Evolutionary conservation across 208 protist species (phyloP), one percentile per base, ranked within the genome.

Genomic region (Tetramitus jugosus): DNA sequence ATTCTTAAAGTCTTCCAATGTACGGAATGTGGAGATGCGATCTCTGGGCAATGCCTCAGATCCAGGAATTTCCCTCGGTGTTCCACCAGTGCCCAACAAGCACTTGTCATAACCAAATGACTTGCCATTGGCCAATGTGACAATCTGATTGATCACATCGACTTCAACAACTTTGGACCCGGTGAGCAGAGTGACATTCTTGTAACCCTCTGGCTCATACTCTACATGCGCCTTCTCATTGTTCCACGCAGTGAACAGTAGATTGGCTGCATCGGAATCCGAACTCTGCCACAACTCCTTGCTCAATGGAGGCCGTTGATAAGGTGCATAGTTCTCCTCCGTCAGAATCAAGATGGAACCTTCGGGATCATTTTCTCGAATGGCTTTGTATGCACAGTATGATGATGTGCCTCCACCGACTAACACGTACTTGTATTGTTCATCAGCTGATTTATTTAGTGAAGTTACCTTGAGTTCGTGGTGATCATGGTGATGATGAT

Each of bases 361-460:
- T 26, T 43, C 17, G 2, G 67, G 67, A 10, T 74, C 67, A 8
- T 49, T 53, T 39, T 49, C 37, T 37, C 23, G 13, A 10, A 74
- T 74, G 6, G 17, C n/a, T 23, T 52, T 74, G 1, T 39, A 53
- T n/a, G 67, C 67, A 49, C 23, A 35, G 26, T 74, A 74, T 14
- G 23, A 35, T 17, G 67, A 39, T n/a, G 67, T 74, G 6, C 67
- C 67, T 29, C 67, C 67, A 53, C 67, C 67, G 8, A 74, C 39
- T 74, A 74, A 74, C 10, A 74, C n/a, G 39, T 74, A 74, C 23
- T 74, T 74, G 42, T 74, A 74, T 53, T 74, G 33, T 43, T 3
- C 3, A 35, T 8, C 67, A 33, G 29, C 42, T n/a, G 7, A 4
- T 29, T n/a, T 39, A 35, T 53, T 74, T 33, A 31, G n/a, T 43